Evolutionary conservation across 1,284 basidiomycete genomes (phyloP).

Genomic region (Ceratobasidium sp.): DNA sequence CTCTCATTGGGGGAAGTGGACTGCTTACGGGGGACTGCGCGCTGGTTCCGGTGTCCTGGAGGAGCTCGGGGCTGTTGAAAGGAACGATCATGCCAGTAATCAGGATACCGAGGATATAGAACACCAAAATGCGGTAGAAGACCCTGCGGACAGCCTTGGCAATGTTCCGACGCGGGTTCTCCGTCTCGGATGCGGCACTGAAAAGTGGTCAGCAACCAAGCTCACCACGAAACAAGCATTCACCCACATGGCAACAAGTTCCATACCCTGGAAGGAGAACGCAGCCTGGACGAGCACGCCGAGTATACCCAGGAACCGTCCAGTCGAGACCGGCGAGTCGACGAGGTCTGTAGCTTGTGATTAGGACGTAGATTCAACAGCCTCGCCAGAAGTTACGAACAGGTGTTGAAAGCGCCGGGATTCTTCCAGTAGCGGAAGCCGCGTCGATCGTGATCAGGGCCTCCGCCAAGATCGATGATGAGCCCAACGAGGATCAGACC

Average conservation of each 20-base stretch:
- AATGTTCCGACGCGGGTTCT: slow-evolving; percentile 83
- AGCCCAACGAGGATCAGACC: slow-evolving; percentile 74
- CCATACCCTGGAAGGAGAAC: slow-evolving; percentile 88
- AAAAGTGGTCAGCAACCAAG: slow-evolving; percentile 55
- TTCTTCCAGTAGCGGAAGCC: slow-evolving; percentile 74
- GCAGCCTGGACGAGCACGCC: slow-evolving; percentile 80
- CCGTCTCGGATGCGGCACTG: slow-evolving; percentile 73
- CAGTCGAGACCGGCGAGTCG: slow-evolving; percentile 52
- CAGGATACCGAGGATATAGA: slow-evolving; percentile 77
- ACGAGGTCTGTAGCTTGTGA: slow-evolving; percentile 56
- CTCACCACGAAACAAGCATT: slow-evolving; percentile 35
- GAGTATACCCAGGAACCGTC: slow-evolving; percentile 77
- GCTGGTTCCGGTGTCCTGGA: slow-evolving; percentile 66
- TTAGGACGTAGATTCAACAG: slow-evolving; percentile 55
- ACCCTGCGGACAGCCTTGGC: slow-evolving; percentile 83
- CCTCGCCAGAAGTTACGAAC: slow-evolving; percentile 1
- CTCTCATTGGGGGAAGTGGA: not conserved
- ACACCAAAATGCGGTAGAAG: slow-evolving; percentile 81
- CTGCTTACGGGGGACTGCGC: slow-evolving; percentile 66
- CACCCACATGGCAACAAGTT: slow-evolving; percentile 80
- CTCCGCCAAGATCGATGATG: slow-evolving; percentile 78
- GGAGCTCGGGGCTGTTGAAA: slow-evolving; percentile 68
- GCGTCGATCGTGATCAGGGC: slow-evolving; percentile 54
- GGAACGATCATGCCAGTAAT: slow-evolving; percentile 86
- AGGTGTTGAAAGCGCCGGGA: slow-evolving; percentile 67